Evolutionary conservation across 805 yeast species (phyloP).

Genomic region (Yamadazyma endophytica): DNA sequence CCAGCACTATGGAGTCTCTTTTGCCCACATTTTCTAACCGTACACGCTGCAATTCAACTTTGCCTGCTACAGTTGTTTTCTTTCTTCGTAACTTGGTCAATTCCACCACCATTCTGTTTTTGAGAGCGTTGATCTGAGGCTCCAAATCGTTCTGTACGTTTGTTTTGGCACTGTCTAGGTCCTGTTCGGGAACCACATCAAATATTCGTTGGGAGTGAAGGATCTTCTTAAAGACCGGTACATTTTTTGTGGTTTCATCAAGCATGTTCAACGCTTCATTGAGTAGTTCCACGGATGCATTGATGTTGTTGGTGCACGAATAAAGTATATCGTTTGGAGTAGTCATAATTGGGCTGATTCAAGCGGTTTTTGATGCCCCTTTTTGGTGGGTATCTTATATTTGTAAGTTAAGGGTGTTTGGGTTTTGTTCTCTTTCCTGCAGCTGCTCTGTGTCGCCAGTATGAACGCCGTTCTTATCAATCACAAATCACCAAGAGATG

Average conservation of each 20-base stretch:
- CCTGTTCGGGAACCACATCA: constrained; percentile 48
- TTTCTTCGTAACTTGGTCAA: constrained; percentile 29
- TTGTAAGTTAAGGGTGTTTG: no score
- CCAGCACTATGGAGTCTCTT: constrained; percentile 15
- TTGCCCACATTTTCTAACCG: constrained; percentile 22
- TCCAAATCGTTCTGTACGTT: constrained; percentile 32
- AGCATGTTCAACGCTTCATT: constrained; percentile 28
- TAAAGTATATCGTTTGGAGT: constrained; percentile 8
- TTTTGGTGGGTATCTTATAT: no score
- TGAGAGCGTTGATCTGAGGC: constrained; percentile 36
- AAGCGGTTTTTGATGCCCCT: no score
- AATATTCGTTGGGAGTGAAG: constrained; percentile 45
- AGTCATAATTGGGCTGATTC: constrained; percentile 1
- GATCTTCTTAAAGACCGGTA: constrained; percentile 33
- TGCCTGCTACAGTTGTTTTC: constrained; percentile 27
- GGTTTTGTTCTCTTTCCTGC: neutral
- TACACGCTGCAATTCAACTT: constrained; percentile 37
- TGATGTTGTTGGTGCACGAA: constrained; percentile 29
- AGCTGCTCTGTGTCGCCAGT: constrained; percentile 1
- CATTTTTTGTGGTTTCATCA: constrained; percentile 35
- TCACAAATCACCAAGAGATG: neutral
- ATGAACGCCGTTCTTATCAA: constrained; percentile 1
- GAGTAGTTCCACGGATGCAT: constrained; percentile 30
- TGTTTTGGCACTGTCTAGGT: constrained; percentile 37
- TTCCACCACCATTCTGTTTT: constrained; percentile 27